These are phyloP conservation scores for Russula dissimulans DNA, from an alignment of 768 basidiomycete species.

Conservation along the genomic window DNA sequence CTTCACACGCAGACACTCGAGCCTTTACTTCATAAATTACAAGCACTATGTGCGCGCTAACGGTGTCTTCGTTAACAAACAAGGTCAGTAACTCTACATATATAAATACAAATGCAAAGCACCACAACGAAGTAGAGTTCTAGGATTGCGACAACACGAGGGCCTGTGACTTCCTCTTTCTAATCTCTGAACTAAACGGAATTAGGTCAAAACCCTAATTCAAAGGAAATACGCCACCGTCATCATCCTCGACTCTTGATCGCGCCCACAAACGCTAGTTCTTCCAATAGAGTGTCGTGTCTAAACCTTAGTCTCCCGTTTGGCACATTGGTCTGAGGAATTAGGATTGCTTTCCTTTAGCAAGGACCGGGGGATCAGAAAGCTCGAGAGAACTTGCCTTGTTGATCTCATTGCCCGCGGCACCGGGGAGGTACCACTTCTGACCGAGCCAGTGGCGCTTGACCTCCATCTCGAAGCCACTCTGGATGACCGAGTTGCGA, in stretches of 20 bases:
- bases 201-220: neutral
- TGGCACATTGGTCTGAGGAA: slow-evolving; percentile 86
- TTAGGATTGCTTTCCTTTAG: neutral
- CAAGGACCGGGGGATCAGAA: too few relatives aligned
- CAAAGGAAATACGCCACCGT: neutral
- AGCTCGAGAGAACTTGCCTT: slow-evolving; percentile 47
- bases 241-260: neutral
- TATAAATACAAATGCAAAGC: too few relatives aligned
- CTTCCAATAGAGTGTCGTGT: slow-evolving; percentile 82
- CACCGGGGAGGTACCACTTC: slow-evolving; percentile 88
- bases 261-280: slow-evolving; percentile 56
- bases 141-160: too few relatives aligned
- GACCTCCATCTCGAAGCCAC: slow-evolving; percentile 97
- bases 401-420: slow-evolving; percentile 90
- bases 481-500: slow-evolving; percentile 94
- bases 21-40: too few relatives aligned
- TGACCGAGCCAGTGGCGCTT: slow-evolving; percentile 94
- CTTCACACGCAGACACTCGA: too few relatives aligned
- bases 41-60: too few relatives aligned
- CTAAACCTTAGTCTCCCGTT: slow-evolving; percentile 84
- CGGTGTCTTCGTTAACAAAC: too few relatives aligned
- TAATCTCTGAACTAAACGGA: too few relatives aligned
- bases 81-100: too few relatives aligned
- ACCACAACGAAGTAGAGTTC: too few relatives aligned
- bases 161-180: too few relatives aligned